A percentile compares a stretch with the other conserved stretches of the same genome.
phyloP scores from a whole-genome alignment of 805 yeast species.

The Monosporozyma unispora region DNA sequence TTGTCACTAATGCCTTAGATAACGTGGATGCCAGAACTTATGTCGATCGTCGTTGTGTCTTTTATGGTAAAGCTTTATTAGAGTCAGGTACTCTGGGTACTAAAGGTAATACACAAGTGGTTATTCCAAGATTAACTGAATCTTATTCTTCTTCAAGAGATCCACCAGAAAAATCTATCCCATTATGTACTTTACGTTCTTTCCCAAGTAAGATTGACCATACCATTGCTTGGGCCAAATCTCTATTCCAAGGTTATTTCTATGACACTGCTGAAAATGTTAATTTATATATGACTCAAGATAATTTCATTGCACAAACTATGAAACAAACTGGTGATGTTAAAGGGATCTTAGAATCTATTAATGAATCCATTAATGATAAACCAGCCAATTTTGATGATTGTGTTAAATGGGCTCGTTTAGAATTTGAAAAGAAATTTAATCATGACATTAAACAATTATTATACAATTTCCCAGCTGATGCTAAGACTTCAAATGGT shows the following conservation, averaged over 20 bases:
- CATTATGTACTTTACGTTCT: conserved; percentile 91
- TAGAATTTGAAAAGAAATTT: conserved; percentile 78
- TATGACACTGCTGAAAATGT: conserved; percentile 89
- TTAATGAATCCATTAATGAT: conserved; percentile 60
- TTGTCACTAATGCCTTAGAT: conserved; percentile 94
- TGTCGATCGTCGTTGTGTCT: conserved; percentile 94
- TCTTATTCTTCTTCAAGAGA: conserved; percentile 94
- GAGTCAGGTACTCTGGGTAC: conserved; percentile 98
- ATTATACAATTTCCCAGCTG: conserved; percentile 88
- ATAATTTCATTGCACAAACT: conserved; percentile 84
- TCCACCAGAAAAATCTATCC: conserved; percentile 97
- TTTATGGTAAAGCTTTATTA: conserved; percentile 78
- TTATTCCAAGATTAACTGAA: conserved; percentile 88
- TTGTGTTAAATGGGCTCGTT: conserved; percentile 91
- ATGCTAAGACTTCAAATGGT: conserved; percentile 83
- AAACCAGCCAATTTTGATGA: conserved; percentile 89
- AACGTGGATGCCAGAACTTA: conserved; percentile 97
- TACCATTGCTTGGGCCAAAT: conserved; percentile 98
- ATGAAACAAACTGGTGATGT: conserved; percentile 89
- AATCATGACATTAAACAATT: conserved; percentile 82
- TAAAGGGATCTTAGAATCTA: conserved; percentile 75
- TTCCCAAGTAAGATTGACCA: conserved; percentile 98
- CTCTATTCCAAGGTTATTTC: conserved; percentile 85
- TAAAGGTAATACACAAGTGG: conserved; percentile 95
- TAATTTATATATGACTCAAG: conserved; percentile 81